phyloP scores from a whole-genome alignment of 2,329 filamentous ascomycete species.

The Verticillium nonalfalfae region DNA sequence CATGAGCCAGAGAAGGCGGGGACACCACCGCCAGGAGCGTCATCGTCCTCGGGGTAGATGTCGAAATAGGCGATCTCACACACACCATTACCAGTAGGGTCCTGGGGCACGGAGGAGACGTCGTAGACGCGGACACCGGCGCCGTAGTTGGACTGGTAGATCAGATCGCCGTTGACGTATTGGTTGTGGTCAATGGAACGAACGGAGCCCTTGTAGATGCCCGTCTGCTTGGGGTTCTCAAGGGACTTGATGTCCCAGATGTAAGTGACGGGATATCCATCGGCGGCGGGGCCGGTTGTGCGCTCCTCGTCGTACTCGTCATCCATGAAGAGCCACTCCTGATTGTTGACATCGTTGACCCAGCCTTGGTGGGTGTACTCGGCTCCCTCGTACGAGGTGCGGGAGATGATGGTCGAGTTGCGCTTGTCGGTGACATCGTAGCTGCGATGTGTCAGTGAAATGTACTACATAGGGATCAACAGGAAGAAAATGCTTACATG shows the following conservation, averaged over 20 bases:
- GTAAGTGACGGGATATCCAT: constrained; percentile 35
- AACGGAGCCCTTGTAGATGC: constrained; percentile 26
- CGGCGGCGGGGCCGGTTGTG: constrained; percentile 24
- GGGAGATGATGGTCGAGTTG: constrained; percentile 36
- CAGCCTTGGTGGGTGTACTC: constrained; percentile 54
- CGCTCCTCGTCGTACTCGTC: constrained; percentile 39
- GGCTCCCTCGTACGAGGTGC: constrained; percentile 41
- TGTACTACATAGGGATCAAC: not conserved
- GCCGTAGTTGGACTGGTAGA: constrained; percentile 37
- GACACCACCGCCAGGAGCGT: constrained; percentile 9
- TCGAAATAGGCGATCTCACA: constrained; percentile 37
- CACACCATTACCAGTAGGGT: constrained; percentile 28
- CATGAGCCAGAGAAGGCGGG: constrained; percentile 4
- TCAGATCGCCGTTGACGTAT: constrained; percentile 28
- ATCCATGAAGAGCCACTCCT: constrained; percentile 35
- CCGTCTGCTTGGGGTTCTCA: constrained; percentile 29
- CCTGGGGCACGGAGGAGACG: constrained; percentile 16
- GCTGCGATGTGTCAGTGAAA: constrained; percentile 1
- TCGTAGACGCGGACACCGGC: constrained; percentile 28
- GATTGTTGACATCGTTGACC: constrained; percentile 36
- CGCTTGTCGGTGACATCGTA: constrained; percentile 44
- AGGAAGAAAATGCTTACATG: constrained; percentile 17
- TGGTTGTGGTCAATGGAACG: constrained; percentile 25
- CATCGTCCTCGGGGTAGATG: constrained; percentile 25
- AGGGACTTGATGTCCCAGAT: constrained; percentile 37